phyloP scores from a whole-genome alignment of 1,284 basidiomycete genomes.

The Moesziomyces sp. region DNA sequence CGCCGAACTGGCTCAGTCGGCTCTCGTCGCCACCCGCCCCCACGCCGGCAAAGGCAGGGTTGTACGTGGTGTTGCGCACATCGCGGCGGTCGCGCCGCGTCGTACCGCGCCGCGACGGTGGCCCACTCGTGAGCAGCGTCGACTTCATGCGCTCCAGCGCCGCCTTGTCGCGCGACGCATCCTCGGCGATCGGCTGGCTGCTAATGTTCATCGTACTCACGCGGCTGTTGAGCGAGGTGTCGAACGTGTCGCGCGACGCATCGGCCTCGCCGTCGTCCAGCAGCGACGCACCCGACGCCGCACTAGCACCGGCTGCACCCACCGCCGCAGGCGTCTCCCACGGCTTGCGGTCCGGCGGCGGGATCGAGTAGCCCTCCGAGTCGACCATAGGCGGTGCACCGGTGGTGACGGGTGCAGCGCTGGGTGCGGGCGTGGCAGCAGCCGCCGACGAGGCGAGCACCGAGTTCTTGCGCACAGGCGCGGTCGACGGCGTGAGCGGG shows the following conservation, averaged over 20 bases:
- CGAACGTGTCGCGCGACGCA: constrained; percentile 32
- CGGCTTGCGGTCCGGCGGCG: constrained; percentile 70
- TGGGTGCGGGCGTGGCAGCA: constrained; percentile 1
- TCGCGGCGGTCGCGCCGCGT: constrained; percentile 70
- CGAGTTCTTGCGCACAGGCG: constrained; percentile 19
- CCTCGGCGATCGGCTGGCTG: constrained; percentile 69
- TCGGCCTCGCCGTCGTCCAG: constrained; percentile 65
- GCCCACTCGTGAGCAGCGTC: constrained; percentile 66
- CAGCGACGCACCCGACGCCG: constrained; percentile 40
- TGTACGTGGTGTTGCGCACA: constrained; percentile 70
- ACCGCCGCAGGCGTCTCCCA: constrained; percentile 65
- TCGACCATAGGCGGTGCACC: constrained; percentile 68
- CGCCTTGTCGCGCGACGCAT: constrained; percentile 69
- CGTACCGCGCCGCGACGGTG: constrained; percentile 66
- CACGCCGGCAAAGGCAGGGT: constrained; percentile 40
- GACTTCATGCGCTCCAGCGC: constrained; percentile 71
- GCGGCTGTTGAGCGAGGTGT: constrained; percentile 31
- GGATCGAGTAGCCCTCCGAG: constrained; percentile 71
- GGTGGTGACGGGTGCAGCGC: constrained; percentile 6
- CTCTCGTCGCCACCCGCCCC: constrained; percentile 24
- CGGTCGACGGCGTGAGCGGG: constrained; percentile 45
- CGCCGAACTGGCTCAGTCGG: constrained; percentile 42
- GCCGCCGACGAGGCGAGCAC: constrained; percentile 4
- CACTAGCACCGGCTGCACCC: constrained; percentile 1
- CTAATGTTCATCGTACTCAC: constrained; percentile 67